Percentiles rank a stretch among this genome's conserved stretches.
Evolutionary conservation across 2,329 filamentous ascomycete genomes (phyloP).

Genomic region (Sporothrix luriei): DNA sequence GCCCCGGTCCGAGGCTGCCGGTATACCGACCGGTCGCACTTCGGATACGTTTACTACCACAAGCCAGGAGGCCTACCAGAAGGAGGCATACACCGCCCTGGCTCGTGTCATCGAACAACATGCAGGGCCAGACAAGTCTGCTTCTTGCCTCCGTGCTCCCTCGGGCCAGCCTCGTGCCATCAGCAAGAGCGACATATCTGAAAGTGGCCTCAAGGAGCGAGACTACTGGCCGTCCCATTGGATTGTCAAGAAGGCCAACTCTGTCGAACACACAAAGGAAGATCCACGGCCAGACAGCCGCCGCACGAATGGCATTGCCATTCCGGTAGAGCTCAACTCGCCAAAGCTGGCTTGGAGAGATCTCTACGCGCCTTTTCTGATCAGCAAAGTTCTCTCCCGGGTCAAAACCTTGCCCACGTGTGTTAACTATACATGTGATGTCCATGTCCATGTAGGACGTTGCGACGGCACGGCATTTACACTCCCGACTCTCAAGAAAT

Average conservation of each 20-base stretch:
- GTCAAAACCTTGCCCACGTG: constrained; percentile 37
- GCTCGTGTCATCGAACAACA: constrained; percentile 37
- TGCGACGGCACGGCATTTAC: constrained; percentile 42
- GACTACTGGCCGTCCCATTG: constrained; percentile 46
- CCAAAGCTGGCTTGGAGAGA: constrained; percentile 43
- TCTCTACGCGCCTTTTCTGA: constrained; percentile 31
- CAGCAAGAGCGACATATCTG: constrained; percentile 39
- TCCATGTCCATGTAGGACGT: constrained; percentile 47
- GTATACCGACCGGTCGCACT: constrained; percentile 18
- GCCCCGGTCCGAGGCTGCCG: constrained; percentile 19
- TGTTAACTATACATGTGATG: constrained; percentile 46
- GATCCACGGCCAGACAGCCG: constrained; percentile 35
- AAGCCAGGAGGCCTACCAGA: constrained; percentile 25
- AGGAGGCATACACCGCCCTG: constrained; percentile 38
- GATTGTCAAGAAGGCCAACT: constrained; percentile 49
- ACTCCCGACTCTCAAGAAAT: constrained; percentile 43
- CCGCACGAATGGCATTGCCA: constrained; percentile 40
- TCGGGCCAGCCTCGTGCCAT: constrained; percentile 36
- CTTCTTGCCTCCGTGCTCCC: not conserved
- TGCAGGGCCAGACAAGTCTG: constrained; percentile 30
- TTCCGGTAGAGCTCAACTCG: constrained; percentile 46
- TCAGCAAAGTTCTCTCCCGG: constrained; percentile 39
- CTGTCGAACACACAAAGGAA: constrained; percentile 41
- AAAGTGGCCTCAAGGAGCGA: constrained; percentile 37
- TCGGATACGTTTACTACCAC: not conserved